These are phyloP conservation scores for Trichoderma pleuroti DNA, from an alignment of 2,329 filamentous ascomycete genomes.

Conservation along the genomic window DNA sequence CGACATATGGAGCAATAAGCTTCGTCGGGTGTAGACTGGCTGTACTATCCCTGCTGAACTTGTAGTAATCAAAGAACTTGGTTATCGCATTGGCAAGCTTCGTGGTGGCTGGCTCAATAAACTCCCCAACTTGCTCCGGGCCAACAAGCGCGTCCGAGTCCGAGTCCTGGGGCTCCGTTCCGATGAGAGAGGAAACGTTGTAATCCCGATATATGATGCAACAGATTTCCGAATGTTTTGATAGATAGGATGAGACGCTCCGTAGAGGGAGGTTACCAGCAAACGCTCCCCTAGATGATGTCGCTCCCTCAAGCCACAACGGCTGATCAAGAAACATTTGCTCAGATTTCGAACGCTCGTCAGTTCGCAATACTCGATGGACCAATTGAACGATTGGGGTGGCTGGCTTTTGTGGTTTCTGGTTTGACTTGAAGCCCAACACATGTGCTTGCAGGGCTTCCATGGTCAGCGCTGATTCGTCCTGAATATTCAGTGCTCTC, in stretches of 20 bases:
- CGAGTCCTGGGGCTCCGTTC: neutral
- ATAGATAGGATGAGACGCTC: neutral
- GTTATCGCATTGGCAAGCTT: too few relatives aligned
- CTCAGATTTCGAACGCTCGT: too few relatives aligned
- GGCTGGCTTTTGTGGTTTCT: neutral
- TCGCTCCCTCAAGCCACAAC: neutral
- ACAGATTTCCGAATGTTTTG: neutral
- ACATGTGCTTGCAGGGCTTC: neutral
- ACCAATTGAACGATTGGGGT: neutral
- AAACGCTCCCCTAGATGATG: neutral
- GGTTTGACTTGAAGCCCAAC: neutral
- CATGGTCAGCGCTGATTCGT: neutral
- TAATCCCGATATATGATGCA: neutral
- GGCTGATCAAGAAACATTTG: neutral
- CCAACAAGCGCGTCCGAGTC: neutral
- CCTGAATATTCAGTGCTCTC: neutral
- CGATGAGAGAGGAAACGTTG: neutral
- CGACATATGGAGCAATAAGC: neutral
- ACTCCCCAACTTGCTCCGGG: neutral
- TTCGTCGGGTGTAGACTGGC: neutral
- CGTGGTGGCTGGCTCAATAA: too few relatives aligned
- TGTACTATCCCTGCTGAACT: neutral
- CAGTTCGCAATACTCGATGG: neutral
- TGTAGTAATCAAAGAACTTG: neutral
- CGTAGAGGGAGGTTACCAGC: neutral